Evolutionary conservation across 441 rosid genomes (phyloP).

Genomic region (Populus tomentosa): DNA sequence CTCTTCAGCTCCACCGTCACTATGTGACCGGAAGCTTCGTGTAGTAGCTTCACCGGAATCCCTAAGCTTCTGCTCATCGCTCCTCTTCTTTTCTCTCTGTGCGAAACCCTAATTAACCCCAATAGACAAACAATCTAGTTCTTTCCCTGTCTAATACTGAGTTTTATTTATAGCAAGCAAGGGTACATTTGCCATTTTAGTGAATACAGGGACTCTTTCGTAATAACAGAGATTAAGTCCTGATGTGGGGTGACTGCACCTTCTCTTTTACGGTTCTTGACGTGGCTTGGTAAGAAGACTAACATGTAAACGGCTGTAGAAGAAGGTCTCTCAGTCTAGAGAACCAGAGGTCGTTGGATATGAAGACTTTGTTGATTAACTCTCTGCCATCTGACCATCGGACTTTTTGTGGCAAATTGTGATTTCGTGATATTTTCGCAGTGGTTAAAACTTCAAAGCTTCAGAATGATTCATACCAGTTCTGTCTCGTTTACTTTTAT

Average conservation of each 20-base stretch:
- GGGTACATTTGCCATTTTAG: constrained; percentile 3
- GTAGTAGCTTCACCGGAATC: constrained; percentile 93
- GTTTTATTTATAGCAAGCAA: too few relatives aligned
- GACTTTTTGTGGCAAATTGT: too few relatives aligned
- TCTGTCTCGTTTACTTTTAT: background rate
- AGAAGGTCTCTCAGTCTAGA: too few relatives aligned
- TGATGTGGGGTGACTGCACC: background rate
- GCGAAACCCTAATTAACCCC: constrained; percentile 44
- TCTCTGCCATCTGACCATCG: too few relatives aligned
- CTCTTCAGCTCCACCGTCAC: constrained; percentile 97
- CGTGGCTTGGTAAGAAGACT: background rate
- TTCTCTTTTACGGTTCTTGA: too few relatives aligned
- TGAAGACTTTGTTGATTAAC: too few relatives aligned
- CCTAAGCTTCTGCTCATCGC: constrained; percentile 94
- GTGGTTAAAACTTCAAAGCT: background rate
- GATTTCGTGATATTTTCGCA: background rate
- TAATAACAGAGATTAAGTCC: background rate
- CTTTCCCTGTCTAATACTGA: background rate
- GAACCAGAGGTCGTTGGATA: too few relatives aligned
- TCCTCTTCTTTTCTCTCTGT: background rate
- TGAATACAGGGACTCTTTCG: background rate
- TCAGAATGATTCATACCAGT: constrained; percentile 17
- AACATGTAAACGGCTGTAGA: background rate
- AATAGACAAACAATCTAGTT: background rate
- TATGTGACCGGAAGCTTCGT: constrained; percentile 91